These are phyloP conservation scores for Cucumis hystrix DNA, from an alignment of 306 rosid species.

Conservation along the genomic window DNA sequence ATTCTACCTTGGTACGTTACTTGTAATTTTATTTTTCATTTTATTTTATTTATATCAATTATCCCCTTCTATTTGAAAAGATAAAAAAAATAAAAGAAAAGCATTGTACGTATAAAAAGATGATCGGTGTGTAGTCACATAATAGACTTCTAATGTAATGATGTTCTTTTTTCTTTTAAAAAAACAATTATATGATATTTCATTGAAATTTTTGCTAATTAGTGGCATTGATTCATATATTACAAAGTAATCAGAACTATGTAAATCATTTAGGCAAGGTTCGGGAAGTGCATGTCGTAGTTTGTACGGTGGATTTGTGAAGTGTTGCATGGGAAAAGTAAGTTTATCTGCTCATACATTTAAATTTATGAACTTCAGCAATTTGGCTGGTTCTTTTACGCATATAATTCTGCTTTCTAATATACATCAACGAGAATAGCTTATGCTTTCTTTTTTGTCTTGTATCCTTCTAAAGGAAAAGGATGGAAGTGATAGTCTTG, in stretches of 20 bases:
- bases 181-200: neutral
- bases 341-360: slow-evolving; percentile 9
- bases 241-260: slow-evolving; percentile 4
- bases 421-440: neutral
- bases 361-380: neutral
- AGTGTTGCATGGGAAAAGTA: slow-evolving; percentile 98
- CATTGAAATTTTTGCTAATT: neutral
- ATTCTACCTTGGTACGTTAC: too few relatives aligned
- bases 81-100: neutral
- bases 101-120: neutral
- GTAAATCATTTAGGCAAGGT: slow-evolving; percentile 58
- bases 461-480: slow-evolving; percentile 39
- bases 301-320: slow-evolving; percentile 94
- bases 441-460: slow-evolving; percentile 7
- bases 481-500: slow-evolving; percentile 86
- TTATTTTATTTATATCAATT: neutral
- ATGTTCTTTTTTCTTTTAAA: too few relatives aligned
- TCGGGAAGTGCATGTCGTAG: slow-evolving; percentile 99
- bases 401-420: neutral
- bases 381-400: neutral
- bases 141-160: neutral
- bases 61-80: neutral
- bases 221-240: neutral
- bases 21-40: too few relatives aligned
- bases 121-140: neutral